phyloP scores from a whole-genome alignment of 305 asterid genomes.

The Withania somnifera region DNA sequence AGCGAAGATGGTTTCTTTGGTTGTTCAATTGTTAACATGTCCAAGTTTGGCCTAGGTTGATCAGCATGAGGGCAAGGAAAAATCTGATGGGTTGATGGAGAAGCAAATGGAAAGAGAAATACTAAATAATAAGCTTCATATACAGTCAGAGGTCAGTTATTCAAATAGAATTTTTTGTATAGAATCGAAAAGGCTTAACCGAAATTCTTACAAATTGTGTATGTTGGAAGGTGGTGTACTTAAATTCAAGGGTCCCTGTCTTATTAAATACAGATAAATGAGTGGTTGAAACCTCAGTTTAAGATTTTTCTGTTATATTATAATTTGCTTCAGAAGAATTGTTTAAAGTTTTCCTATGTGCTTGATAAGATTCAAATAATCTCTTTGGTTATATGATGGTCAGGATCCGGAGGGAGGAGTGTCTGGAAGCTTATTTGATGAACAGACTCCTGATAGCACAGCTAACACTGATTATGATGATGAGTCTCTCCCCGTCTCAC shows the following conservation, averaged over 20 bases:
- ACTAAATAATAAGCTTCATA: not conserved
- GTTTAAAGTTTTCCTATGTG: not conserved
- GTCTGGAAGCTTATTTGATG: slow-evolving; percentile 2
- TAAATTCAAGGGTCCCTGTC: not conserved
- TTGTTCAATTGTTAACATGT: not conserved
- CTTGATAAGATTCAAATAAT: not conserved
- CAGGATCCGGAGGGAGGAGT: slow-evolving; percentile 35
- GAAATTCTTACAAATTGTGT: not conserved
- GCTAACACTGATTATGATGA: slow-evolving; percentile 13
- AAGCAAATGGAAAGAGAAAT: not conserved
- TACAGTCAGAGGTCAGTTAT: not conserved
- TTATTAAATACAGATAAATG: not conserved
- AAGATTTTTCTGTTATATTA: not conserved
- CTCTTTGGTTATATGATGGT: slow-evolving; percentile 7
- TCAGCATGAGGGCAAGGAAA: not conserved
- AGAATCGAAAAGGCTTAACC: not conserved
- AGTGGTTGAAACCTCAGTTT: not conserved
- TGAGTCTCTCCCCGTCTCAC: slow-evolving; percentile 26
- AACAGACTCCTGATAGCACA: slow-evolving; percentile 7
- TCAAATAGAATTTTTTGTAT: not conserved
- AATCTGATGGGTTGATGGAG: not conserved
- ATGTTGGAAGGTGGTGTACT: not conserved
- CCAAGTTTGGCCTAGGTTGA: not conserved
- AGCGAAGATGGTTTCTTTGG: not conserved
- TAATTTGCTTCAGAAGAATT: not conserved